Evolutionary conservation across 768 basidiomycete genomes (phyloP).

Genomic region (Saitozyma podzolica): DNA sequence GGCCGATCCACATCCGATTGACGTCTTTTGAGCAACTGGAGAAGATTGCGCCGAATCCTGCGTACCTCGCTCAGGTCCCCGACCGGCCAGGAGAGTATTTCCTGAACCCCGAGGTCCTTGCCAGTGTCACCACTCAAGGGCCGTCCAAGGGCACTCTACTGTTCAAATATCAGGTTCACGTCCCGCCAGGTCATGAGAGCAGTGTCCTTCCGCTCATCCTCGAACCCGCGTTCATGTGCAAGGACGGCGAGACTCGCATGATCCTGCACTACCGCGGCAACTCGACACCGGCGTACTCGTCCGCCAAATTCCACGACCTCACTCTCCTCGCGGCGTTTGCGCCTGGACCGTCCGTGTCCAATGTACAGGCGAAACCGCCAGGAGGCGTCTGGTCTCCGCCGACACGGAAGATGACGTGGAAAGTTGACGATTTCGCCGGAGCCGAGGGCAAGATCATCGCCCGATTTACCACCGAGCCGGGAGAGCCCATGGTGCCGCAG

Average conservation of each 20-base stretch:
- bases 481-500: conserved; percentile 32
- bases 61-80: conserved; percentile 49
- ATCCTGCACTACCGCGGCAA: conserved; percentile 52
- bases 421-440: conserved; percentile 25
- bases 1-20: conserved; percentile 51
- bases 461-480: conserved; percentile 40
- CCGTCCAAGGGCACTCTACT: conserved; percentile 41
- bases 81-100: conserved; percentile 52
- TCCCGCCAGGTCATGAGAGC: conserved; percentile 34
- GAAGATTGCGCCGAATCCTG: conserved; percentile 56
- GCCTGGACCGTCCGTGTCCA: conserved; percentile 34
- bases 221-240: conserved; percentile 53
- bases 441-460: conserved; percentile 53
- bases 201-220: conserved; percentile 49
- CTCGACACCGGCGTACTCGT: conserved; percentile 15
- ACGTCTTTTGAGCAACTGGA: conserved; percentile 52
- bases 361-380: conserved; percentile 55
- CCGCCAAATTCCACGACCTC: conserved; percentile 36
- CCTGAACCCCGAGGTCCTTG: conserved; percentile 47
- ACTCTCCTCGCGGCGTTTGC: conserved; percentile 48
- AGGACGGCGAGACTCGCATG: conserved; percentile 52
- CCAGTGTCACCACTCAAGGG: conserved; percentile 21
- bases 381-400: conserved; percentile 49
- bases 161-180: conserved; percentile 55
- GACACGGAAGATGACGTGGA: conserved; percentile 46